These are phyloP conservation scores for Aspergillus uvarum DNA, from an alignment of 2,329 filamentous ascomycete genomes.

Conservation along the genomic window DNA sequence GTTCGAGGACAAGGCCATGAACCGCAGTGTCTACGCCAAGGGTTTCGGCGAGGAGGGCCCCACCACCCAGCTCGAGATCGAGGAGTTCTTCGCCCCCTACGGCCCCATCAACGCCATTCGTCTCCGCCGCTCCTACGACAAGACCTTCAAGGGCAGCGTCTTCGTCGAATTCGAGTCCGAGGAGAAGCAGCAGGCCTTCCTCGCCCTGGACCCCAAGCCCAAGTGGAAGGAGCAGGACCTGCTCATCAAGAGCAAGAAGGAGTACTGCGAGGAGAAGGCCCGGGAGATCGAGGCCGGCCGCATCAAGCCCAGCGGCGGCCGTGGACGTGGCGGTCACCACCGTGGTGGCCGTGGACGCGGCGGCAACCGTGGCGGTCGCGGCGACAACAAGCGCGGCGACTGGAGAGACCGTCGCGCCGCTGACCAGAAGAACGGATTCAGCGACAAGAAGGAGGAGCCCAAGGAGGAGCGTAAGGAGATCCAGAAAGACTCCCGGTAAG, in stretches of 20 bases:
- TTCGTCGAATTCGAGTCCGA: slow-evolving; percentile 88
- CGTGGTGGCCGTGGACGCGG: slow-evolving; percentile 49
- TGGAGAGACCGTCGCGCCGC: slow-evolving; percentile 47
- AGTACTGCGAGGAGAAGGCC: slow-evolving; percentile 78
- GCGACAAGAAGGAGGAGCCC: slow-evolving; percentile 20
- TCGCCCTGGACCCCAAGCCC: slow-evolving; percentile 75
- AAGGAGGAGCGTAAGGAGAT: slow-evolving; percentile 30
- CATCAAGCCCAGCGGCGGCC: slow-evolving; percentile 57
- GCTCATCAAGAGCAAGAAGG: slow-evolving; percentile 81
- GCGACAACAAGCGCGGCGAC: slow-evolving; percentile 34
- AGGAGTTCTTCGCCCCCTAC: slow-evolving; percentile 82
- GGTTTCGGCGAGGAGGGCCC: slow-evolving; percentile 85
- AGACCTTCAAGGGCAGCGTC: slow-evolving; percentile 90
- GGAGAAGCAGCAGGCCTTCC: slow-evolving; percentile 76
- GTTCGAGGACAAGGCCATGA: slow-evolving; percentile 65
- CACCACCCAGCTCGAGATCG: slow-evolving; percentile 87
- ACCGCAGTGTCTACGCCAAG: slow-evolving; percentile 84
- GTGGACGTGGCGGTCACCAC: slow-evolving; percentile 35
- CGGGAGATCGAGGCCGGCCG: slow-evolving; percentile 70
- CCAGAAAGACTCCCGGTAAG: slow-evolving; percentile 46
- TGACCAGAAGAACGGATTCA: slow-evolving; percentile 46
- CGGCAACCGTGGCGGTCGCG: slow-evolving; percentile 44
- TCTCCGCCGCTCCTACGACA: slow-evolving; percentile 72
- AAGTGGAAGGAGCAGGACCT: slow-evolving; percentile 80
- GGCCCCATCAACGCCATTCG: slow-evolving; percentile 80